These are phyloP conservation scores for Penicillium sp. DNA, from an alignment of 2,329 filamentous ascomycete species.

Conservation along the genomic window DNA sequence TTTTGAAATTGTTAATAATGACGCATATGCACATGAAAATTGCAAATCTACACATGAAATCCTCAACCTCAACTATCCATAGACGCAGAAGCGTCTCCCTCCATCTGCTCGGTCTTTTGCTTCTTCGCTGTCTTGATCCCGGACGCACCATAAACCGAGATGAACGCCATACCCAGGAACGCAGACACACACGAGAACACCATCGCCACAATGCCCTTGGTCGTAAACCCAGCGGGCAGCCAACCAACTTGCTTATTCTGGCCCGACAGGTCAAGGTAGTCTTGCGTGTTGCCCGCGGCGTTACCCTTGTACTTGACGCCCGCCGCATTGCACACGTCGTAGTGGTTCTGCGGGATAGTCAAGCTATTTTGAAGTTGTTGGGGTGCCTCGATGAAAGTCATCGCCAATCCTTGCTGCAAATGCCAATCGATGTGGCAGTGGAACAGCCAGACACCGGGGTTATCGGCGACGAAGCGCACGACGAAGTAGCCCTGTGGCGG, in stretches of 20 bases:
- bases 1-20: background rate
- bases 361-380: constrained; percentile 65
- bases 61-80: background rate
- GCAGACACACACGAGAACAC: constrained; percentile 74
- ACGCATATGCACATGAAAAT: background rate
- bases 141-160: constrained; percentile 65
- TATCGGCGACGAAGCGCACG: constrained; percentile 56
- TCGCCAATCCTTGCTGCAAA: constrained; percentile 68
- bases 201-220: constrained; percentile 73
- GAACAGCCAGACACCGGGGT: constrained; percentile 69
- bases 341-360: constrained; percentile 67
- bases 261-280: constrained; percentile 69
- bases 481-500: constrained; percentile 71
- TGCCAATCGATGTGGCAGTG: constrained; percentile 87
- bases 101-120: background rate
- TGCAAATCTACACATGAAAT: background rate
- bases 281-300: constrained; percentile 71
- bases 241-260: constrained; percentile 62
- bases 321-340: constrained; percentile 61
- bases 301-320: constrained; percentile 67
- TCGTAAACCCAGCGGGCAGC: constrained; percentile 73
- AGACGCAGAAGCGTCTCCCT: background rate
- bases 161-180: constrained; percentile 69
- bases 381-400: constrained; percentile 69
- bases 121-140: constrained; percentile 23